Evolutionary conservation across 306 rosid species (phyloP).

Genomic region (Gastrolobium bilobum): DNA sequence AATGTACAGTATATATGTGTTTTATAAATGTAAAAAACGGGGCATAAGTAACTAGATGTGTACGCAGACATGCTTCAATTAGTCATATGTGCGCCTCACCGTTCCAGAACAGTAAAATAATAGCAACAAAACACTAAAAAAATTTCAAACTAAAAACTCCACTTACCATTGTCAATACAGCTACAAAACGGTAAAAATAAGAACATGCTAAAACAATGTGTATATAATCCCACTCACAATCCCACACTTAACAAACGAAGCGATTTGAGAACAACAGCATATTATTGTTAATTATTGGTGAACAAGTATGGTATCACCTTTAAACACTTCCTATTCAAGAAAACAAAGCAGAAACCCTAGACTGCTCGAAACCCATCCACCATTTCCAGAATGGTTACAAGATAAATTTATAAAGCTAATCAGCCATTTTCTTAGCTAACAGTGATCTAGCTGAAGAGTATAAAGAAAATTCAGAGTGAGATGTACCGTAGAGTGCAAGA

Average conservation of each 20-base stretch:
- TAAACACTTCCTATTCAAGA: conserved; percentile 21
- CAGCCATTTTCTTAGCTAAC: background rate
- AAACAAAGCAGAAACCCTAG: conserved; percentile 48
- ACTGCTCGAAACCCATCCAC: conserved; percentile 24
- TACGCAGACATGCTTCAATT: background rate
- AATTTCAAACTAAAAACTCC: background rate
- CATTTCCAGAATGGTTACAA: conserved; percentile 15
- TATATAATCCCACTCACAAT: conserved; percentile 14
- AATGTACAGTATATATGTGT: background rate
- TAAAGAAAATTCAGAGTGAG: background rate
- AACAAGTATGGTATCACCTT: conserved; percentile 17
- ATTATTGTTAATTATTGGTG: conserved; percentile 30
- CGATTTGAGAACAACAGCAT: conserved; percentile 9
- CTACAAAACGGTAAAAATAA: background rate
- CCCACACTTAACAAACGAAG: conserved; percentile 27
- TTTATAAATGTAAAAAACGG: background rate
- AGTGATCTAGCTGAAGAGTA: conserved; percentile 42
- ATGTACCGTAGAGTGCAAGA: conserved; percentile 37
- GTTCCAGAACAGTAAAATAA: conserved; percentile 22
- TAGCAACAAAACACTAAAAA: background rate
- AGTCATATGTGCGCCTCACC: background rate
- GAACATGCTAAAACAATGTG: background rate
- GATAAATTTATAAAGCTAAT: conserved; percentile 13
- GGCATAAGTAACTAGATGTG: background rate
- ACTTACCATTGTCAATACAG: background rate